A percentile compares a stretch with the other conserved stretches of the same genome.
Evolutionary conservation across 164 flowering plant species (phyloP).

Genomic region (Aristolochia fimbriata): DNA sequence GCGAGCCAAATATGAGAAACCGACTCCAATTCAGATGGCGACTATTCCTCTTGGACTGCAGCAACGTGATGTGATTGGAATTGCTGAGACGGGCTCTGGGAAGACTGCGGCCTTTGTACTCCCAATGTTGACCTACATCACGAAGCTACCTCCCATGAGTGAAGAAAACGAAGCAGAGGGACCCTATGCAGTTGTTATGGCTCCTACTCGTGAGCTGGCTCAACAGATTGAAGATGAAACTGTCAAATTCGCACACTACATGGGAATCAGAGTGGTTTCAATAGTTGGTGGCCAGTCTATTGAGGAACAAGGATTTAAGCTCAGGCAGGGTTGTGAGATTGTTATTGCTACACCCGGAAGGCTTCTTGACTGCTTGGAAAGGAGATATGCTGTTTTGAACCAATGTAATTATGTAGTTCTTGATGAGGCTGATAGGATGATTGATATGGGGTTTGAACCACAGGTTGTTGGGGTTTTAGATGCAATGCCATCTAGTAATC

Average conservation of each 20-base stretch:
- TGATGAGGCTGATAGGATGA: constrained; percentile 92
- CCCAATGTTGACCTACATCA: constrained; percentile 78
- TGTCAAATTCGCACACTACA: constrained; percentile 66
- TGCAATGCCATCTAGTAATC: constrained; percentile 88
- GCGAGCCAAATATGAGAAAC: constrained; percentile 69
- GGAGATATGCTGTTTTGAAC: constrained; percentile 68
- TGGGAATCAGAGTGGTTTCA: constrained; percentile 76
- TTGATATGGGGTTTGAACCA: constrained; percentile 95
- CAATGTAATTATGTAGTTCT: constrained; percentile 89
- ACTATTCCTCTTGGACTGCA: constrained; percentile 84
- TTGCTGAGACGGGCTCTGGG: constrained; percentile 93
- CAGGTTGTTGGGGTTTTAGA: constrained; percentile 84
- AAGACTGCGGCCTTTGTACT: constrained; percentile 93
- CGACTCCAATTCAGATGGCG: constrained; percentile 92
- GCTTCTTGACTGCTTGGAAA: constrained; percentile 67
- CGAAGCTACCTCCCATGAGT: constrained; percentile 64
- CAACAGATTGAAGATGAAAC: constrained; percentile 94
- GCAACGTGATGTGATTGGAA: constrained; percentile 84
- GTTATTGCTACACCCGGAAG: constrained; percentile 93
- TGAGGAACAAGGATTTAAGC: constrained; percentile 77
- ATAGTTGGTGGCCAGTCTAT: constrained; percentile 91
- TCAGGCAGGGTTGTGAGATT: constrained; percentile 80
- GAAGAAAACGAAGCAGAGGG: constrained; percentile 90
- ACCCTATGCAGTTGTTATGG: constrained; percentile 90
- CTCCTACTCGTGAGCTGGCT: constrained; percentile 89